Base-by-base conservation (phyloP, 306 rosid species). In the Quercus suber region DNA sequence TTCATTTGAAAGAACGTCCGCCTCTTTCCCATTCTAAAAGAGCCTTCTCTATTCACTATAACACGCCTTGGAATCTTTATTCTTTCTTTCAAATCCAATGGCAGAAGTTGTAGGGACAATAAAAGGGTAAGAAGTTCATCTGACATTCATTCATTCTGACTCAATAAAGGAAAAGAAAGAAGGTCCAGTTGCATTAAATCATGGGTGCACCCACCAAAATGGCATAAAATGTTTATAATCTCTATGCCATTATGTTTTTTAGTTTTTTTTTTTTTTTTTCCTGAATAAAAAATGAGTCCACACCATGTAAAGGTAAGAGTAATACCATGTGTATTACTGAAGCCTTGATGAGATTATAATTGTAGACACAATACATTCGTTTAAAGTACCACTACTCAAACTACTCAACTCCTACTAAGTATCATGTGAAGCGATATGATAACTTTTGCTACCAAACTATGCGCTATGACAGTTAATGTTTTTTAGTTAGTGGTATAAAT, bases 1-100 rank as follows among this genome's bases (percentile, higher is more conserved):
- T 74, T 58, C 69, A 79, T 82, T 73, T 73, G 31, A 82, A 75
- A 60, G 30, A 45, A 73, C 63, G 21, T 77, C 19, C 23, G 63
- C 55, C 74, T 59, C 57, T 43, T 45, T 57, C 25, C 19, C 61
- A 73, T n/a, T 21, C 43, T 18, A 19, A 37, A 37, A 23, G 65
- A 57, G 73, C 63, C 63, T 41, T 33, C 18, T 10, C 25, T 11
- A 23, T 11, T 28, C 4, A 30, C 70, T 37, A 7, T 37, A 37
- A 37, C 45, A 37, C 45, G 45, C 45, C 45, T 37, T 37, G 45
- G 45, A 37, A 37, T 31, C 13, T 13, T 65, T 52, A 57, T 5
- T 78, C 53, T 59, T 78, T 70, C 69, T 41, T 68, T 49, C 31
- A 30, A 64, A 6, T 45, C 55, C 55, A 9, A 37, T 67, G 23